phyloP scores from a whole-genome alignment of 2,329 filamentous ascomycete genomes.

The Calonectria ilicicola region DNA sequence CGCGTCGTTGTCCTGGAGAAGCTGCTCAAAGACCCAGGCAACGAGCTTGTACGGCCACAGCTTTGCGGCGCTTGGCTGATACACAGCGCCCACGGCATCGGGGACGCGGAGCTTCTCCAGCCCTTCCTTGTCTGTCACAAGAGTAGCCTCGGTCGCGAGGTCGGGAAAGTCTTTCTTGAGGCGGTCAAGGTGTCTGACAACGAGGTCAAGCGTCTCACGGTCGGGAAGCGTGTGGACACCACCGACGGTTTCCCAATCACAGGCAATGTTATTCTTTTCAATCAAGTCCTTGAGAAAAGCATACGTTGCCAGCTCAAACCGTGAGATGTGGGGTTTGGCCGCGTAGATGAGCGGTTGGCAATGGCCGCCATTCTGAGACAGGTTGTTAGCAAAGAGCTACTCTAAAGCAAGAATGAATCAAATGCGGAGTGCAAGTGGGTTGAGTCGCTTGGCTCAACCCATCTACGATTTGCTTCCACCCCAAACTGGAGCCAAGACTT shows the following conservation, averaged over 20 bases:
- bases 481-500: constrained; percentile 49
- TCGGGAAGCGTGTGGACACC: constrained; percentile 75
- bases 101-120: constrained; percentile 67
- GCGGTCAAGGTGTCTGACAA: constrained; percentile 60
- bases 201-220: constrained; percentile 64
- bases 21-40: constrained; percentile 73
- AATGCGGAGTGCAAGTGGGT: neutral
- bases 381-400: constrained; percentile 9
- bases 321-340: constrained; percentile 68
- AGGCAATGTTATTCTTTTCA: constrained; percentile 68
- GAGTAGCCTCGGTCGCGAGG: constrained; percentile 61
- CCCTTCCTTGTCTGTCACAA: constrained; percentile 53
- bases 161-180: constrained; percentile 67
- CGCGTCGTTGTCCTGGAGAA: constrained; percentile 55
- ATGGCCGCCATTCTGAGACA: constrained; percentile 73
- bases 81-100: constrained; percentile 70
- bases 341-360: constrained; percentile 80
- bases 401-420: neutral
- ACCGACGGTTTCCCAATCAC: constrained; percentile 74
- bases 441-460: neutral
- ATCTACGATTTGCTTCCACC: neutral
- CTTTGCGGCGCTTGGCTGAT: constrained; percentile 74
- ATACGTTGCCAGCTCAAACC: constrained; percentile 80
- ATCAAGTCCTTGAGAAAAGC: constrained; percentile 69
- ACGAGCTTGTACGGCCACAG: constrained; percentile 91